Evolutionary conservation across 2,329 filamentous ascomycete genomes (phyloP).

Genomic region (Furcasterigmium furcatum): DNA sequence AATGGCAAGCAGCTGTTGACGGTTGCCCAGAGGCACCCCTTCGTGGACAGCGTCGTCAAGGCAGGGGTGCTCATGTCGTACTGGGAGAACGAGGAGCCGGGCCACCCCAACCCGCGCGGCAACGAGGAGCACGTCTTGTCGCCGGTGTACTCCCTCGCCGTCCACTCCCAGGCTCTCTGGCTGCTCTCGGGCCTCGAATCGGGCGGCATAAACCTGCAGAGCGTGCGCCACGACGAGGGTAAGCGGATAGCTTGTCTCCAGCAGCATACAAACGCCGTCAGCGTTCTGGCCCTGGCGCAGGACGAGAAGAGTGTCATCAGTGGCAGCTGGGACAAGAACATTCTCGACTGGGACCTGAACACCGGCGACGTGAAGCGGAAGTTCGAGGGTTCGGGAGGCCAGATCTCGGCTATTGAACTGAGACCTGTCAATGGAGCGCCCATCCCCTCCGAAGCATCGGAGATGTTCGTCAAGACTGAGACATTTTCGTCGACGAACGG

Average conservation of each 20-base stretch:
- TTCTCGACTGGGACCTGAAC: conserved; percentile 93
- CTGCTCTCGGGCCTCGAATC: conserved; percentile 86
- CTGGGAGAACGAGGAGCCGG: conserved; percentile 93
- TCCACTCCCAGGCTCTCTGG: conserved; percentile 89
- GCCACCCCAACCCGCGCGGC: conserved; percentile 30
- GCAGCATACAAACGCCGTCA: conserved; percentile 88
- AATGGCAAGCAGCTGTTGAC: conserved; percentile 93
- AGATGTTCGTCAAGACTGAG: conserved; percentile 55
- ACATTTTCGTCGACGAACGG: conserved; percentile 77
- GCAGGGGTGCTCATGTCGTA: conserved; percentile 93
- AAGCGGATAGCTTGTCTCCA: conserved; percentile 80
- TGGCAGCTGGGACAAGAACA: conserved; percentile 93
- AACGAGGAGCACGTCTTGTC: conserved; percentile 67
- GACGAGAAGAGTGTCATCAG: conserved; percentile 88
- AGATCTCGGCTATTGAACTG: conserved; percentile 86
- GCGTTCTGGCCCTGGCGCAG: conserved; percentile 74
- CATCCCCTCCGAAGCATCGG: conserved; percentile 68
- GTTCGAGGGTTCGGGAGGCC: conserved; percentile 74
- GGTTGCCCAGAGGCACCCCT: conserved; percentile 92
- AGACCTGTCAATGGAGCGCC: conserved; percentile 73
- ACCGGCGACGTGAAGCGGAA: conserved; percentile 72
- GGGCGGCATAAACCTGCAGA: conserved; percentile 89
- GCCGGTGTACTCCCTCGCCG: conserved; percentile 90
- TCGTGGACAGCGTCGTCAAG: conserved; percentile 96
- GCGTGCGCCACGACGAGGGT: conserved; percentile 90